These are phyloP conservation scores for Stropharia rugosoannulata DNA, from an alignment of 768 basidiomycete genomes.

Conservation along the genomic window DNA sequence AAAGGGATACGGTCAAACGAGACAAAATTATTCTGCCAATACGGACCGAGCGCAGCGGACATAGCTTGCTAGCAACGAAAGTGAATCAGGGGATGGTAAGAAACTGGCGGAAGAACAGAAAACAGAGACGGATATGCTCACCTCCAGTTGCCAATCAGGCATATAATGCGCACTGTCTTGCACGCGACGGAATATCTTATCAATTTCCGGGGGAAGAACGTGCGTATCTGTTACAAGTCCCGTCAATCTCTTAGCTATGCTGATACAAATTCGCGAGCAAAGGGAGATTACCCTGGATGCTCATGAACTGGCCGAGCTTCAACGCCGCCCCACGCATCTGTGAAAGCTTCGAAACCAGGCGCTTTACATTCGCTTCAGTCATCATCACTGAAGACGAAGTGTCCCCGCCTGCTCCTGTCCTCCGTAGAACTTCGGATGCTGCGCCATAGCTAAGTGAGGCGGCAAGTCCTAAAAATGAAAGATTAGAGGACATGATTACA, in stretches of 20 bases:
- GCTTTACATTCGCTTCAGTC: conserved; percentile 87
- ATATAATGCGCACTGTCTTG: conserved; percentile 98
- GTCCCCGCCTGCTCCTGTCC: conserved; percentile 46
- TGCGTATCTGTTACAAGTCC: conserved; percentile 69
- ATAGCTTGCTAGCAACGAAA: conserved; percentile 62
- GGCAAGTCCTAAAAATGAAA: conserved; percentile 67
- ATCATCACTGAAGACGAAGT: conserved; percentile 60
- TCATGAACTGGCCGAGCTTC: conserved; percentile 96
- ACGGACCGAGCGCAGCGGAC: conserved; percentile 63
- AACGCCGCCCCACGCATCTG: conserved; percentile 96
- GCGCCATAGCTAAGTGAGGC: conserved; percentile 89
- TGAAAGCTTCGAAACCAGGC: conserved; percentile 89
- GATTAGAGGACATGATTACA: not conserved
- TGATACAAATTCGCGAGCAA: not conserved
- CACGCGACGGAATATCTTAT: conserved; percentile 84
- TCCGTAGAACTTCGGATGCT: conserved; percentile 80
- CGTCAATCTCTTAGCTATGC: not conserved
- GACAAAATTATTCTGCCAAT: conserved; percentile 71
- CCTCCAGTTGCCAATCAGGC: conserved; percentile 99
- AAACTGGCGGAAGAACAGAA: not conserved
- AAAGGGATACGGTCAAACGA: conserved; percentile 86
- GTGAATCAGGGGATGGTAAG: not conserved
- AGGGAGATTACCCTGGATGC: conserved; percentile 71
- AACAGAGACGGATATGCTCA: conserved; percentile 25
- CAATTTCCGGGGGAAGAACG: conserved; percentile 82